phyloP scores from a whole-genome alignment of 2,329 filamentous ascomycete genomes.

The Myriangium duriaei region DNA sequence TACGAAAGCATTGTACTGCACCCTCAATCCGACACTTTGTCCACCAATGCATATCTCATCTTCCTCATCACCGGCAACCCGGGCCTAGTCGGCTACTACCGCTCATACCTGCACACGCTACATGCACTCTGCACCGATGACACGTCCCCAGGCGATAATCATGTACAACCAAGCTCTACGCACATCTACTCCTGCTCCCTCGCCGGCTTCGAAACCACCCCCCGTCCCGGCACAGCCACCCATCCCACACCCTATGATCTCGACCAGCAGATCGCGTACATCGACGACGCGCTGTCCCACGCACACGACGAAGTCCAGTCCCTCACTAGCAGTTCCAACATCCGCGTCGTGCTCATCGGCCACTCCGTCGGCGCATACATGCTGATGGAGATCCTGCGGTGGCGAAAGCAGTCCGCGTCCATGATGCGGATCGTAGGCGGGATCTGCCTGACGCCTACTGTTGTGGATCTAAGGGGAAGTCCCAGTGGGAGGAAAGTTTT shows the following conservation, averaged over 20 bases:
- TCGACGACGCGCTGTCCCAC: slow-evolving; percentile 30
- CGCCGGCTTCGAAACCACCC: slow-evolving; percentile 25
- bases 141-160: too few relatives aligned
- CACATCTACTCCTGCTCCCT: slow-evolving; percentile 29
- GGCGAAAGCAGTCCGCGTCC: slow-evolving; percentile 12
- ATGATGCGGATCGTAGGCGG: slow-evolving; percentile 16
- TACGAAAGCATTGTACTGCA: slow-evolving; percentile 3
- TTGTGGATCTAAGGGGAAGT: slow-evolving; percentile 34
- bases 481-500: slow-evolving; percentile 28
- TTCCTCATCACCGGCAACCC: slow-evolving; percentile 70
- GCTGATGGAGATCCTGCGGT: slow-evolving; percentile 28
- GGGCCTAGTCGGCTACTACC: slow-evolving; percentile 62
- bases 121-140: slow-evolving; percentile 8
- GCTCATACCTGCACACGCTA: slow-evolving; percentile 43
- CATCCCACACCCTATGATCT: slow-evolving; percentile 27
- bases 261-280: slow-evolving; percentile 38
- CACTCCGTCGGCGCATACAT: slow-evolving; percentile 38
- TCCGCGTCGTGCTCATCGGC: slow-evolving; percentile 29
- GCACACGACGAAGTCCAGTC: slow-evolving; percentile 16
- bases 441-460: slow-evolving; percentile 35
- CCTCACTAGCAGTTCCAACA: not conserved
- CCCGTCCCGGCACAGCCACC: not conserved
- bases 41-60: slow-evolving; percentile 37
- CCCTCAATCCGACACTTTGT: not conserved
- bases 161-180: not conserved